Base-by-base conservation (phyloP, 179 eudicot genomes). In the Beta lomatogona region DNA sequence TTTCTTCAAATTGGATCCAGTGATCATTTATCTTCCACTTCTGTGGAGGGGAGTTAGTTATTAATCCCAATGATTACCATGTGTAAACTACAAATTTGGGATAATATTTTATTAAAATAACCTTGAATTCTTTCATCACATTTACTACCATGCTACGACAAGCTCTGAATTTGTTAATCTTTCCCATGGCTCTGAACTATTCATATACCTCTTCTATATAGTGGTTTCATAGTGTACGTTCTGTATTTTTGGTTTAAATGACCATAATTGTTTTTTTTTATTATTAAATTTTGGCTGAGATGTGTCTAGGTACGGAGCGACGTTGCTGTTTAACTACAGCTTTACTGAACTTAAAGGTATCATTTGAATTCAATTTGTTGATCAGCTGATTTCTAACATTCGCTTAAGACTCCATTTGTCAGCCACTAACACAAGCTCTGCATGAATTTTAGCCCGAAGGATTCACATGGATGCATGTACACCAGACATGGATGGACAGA, bases 261-360 rank as follows among this genome's bases (percentile, higher is more conserved):
- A 31, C 44, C 69, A 28, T 28, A 66, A 4, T 15, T 6, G 10
- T n/a, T 16, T 31, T 5, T 31, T 5, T 5, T 19, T 66, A n/a
- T n/a, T 46, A 66, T 36, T 28, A 66, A 31, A 36, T 12, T 66
- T 66, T 15, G n/a, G 21, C n/a, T 66, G 46, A 12, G 48, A 19
- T 36, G 71, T 16, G 7, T 66, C 44, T 66, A 66, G 71, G 71
- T 31, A 66, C 3, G 71, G 71, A 66, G 9, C 31, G 48, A 19
- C 45, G 71, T 66, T 66, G 71, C 71, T 66, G 48, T 66, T 66
- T 66, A 14, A 31, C 71, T 3, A 66, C 71, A 31, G 71, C 13
- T 13, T 66, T 66, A 66, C 71, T 66, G 71, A 66, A 66, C 48
- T 66, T 66, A 66, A 66, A 66, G 71, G 71, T 66, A 65, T 65